Evolutionary conservation across 2,329 filamentous ascomycete species (phyloP), one percentile per base, ranked within the genome.

Genomic region (Trichoderma sp.): DNA sequence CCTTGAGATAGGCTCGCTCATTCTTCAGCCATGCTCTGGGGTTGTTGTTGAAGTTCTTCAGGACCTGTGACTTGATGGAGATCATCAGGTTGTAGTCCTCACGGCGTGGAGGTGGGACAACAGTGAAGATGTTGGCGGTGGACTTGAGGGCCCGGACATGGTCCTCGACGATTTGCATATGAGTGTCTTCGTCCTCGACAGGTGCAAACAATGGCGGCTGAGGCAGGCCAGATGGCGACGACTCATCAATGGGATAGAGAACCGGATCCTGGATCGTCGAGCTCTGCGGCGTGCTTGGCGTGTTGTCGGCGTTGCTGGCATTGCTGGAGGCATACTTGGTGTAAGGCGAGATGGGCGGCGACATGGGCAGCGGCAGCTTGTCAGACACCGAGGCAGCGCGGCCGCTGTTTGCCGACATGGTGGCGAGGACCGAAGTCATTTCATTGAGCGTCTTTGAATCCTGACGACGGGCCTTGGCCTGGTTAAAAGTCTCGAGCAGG

Each of bases 341-440:
- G 68, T 82, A 82, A 7, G 80, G 79, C 37, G 88, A 89, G 66
- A 89, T 83, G 4, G 88, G 88, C 31, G 88, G 88, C 40, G 88
- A 90, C 73, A 88, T 82, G 58, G 80, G 83, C 72, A 80, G 77
- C 29, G 76, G 77, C 53, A 76, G 77, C 71, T 78, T 79, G 71
- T 75, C 70, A 62, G 76, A 43, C 40, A 43, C 40, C 7, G 40
- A 43, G 16, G 40, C 40, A n/a, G 40, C 75, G 60, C 76, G 73
- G 62, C 74, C 76, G 73, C 76, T 71, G 74, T 57, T 40, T 24
- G 52, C 31, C 29, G 37, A 27, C 57, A 60, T 49, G 40, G 40
- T 29, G 19, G 40, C 27, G 13, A 49, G 47, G n/a, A 55, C 43
- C 16, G 47, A 10, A 35, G 29, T 27, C 49, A 58, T 58, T 31